Base-by-base conservation (phyloP, 2,329 filamentous ascomycete genomes). In the Westerdykella ornata region DNA sequence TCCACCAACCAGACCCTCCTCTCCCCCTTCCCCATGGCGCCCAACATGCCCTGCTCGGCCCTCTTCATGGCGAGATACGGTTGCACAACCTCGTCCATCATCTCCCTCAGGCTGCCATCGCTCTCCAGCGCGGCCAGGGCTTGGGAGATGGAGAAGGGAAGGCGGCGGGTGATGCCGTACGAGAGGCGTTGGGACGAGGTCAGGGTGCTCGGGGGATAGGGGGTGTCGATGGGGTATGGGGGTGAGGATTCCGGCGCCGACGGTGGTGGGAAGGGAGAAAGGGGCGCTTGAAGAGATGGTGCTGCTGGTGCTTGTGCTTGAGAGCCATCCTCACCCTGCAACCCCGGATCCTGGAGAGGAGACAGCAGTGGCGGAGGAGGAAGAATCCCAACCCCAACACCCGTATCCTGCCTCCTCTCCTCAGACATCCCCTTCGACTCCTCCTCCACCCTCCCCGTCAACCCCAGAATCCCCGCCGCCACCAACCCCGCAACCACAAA, bases 401-500 rank as follows among this genome's bases (percentile, higher is more conserved):
- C 55, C 52, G 8, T 7, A 9, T 11, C 12, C 22, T 26, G 22
- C 12, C 22, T 11, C 8, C 22, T 26, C 4, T 26, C 22, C 22
- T 26, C 22, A 53, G 46, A 78, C 80, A 53, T 85, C 80, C 83
- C 78, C 34, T 67, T 59, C 65, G 72, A 72, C 11, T 56, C 53
- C 36, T 83, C 60, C 36, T 62, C 47, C 41, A 70, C 43, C 13
- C 42, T 48, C 2, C 67, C 61, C 1, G 57, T 49, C 2, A 86
- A 51, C 0, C 84, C 84, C 1, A 72, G 46, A 0, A 76, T 63
- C 0, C 84, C 84, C 0, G 77, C 77, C 0, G 71, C 72, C 0
- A 88, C 56, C 0, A 88, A 57, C 0, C 78, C 80, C 0, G 76
- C 73, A 14, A 85, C 61, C 0, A 77, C 82, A 1, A 94, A 64